phyloP scores from a whole-genome alignment of 106 monocot species.

The Dioscorea dumetorum region DNA sequence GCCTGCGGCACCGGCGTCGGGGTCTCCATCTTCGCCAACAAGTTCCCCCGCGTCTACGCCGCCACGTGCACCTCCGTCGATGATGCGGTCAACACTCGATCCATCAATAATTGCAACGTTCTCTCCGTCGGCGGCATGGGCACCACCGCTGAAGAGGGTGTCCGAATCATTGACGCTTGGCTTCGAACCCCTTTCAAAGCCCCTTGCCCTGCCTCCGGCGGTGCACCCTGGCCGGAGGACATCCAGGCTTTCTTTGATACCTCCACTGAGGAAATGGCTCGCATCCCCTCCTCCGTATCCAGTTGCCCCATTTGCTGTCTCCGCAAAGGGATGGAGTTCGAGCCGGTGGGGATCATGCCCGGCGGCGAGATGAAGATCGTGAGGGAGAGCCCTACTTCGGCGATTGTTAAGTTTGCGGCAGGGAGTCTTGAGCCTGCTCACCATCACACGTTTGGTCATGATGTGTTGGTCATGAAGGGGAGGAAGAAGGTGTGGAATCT shows the following conservation, averaged over 20 bases:
- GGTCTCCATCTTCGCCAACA: conserved; percentile 93
- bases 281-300: conserved; percentile 20
- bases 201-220: conserved; percentile 73
- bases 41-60: conserved; percentile 80
- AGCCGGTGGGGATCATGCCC: conserved; percentile 74
- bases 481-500: conserved; percentile 91
- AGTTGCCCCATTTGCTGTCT: conserved; percentile 69
- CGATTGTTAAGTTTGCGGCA: conserved; percentile 63
- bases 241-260: conserved; percentile 52
- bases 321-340: conserved; percentile 60
- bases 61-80: conserved; percentile 56
- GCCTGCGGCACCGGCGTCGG: conserved; percentile 87
- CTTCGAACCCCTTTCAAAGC: conserved; percentile 66
- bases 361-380: conserved; percentile 87
- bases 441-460: conserved; percentile 85
- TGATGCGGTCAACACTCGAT: conserved; percentile 77
- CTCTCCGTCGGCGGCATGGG: conserved; percentile 48
- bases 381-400: conserved; percentile 75
- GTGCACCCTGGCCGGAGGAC: conserved; percentile 46
- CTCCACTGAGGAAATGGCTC: conserved; percentile 62
- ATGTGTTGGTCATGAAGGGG: conserved; percentile 73
- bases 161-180: conserved; percentile 59
- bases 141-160: conserved; percentile 32
- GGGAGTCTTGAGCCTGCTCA: conserved; percentile 91
- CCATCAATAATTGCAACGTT: conserved; percentile 86